Evolutionary conservation across 352 stramenopile genomes (phyloP).

Genomic region (Phytophthora pistaciae): DNA sequence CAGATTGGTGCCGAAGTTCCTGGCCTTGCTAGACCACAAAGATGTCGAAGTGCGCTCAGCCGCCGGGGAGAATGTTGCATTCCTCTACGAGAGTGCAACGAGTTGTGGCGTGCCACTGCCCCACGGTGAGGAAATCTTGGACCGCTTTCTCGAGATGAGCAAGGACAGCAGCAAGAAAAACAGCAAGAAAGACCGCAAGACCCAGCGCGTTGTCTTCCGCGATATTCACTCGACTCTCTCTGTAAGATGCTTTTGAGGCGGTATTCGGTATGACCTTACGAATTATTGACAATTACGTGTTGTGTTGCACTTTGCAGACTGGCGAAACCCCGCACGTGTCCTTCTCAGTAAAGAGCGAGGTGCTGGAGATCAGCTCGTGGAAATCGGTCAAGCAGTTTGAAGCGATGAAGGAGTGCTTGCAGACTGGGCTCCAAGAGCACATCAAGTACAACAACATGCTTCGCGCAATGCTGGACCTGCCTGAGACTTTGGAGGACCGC

Average conservation of each 20-base stretch:
- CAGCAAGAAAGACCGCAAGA: slow-evolving; percentile 91
- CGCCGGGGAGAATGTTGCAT: slow-evolving; percentile 87
- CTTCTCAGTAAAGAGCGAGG: slow-evolving; percentile 80
- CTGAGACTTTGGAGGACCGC: slow-evolving; percentile 78
- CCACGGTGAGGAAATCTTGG: slow-evolving; percentile 74
- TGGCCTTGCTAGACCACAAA: slow-evolving; percentile 76
- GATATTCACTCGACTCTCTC: slow-evolving; percentile 84
- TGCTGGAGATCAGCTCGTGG: slow-evolving; percentile 82
- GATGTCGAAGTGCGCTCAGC: slow-evolving; percentile 85
- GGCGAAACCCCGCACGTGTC: slow-evolving; percentile 83
- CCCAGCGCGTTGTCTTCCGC: slow-evolving; percentile 84
- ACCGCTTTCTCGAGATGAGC: slow-evolving; percentile 81
- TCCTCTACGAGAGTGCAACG: slow-evolving; percentile 78
- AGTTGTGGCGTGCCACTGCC: slow-evolving; percentile 58
- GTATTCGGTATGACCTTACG: neutral
- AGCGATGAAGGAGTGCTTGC: slow-evolving; percentile 79
- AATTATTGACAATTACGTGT: neutral
- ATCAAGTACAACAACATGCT: slow-evolving; percentile 93
- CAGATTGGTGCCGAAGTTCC: slow-evolving; percentile 76
- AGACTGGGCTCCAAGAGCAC: slow-evolving; percentile 81
- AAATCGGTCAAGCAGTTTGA: slow-evolving; percentile 86
- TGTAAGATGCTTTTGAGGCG: slow-evolving; percentile 41
- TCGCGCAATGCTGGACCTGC: slow-evolving; percentile 77
- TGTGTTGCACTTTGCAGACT: slow-evolving; percentile 45
- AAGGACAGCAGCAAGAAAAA: slow-evolving; percentile 92